Conservation (phyloP, 1,139 yeast genomes). For the Sugiyamaella neomexicana region DNA sequence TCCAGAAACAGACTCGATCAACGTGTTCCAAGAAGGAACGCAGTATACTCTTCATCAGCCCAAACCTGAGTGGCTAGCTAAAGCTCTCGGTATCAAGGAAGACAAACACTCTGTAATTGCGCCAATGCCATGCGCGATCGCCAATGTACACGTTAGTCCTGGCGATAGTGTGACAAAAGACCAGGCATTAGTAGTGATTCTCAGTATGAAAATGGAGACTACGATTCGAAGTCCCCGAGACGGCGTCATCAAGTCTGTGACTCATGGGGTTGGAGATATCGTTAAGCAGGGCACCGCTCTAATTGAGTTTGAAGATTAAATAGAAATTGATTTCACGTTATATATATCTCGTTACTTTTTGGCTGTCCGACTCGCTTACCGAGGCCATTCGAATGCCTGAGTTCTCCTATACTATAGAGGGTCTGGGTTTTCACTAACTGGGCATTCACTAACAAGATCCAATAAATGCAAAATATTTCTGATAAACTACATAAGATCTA, state of each 20-base stretch:
- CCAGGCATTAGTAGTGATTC: conserved; percentile 44
- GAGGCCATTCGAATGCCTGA: too few species aligned
- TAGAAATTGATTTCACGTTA: not conserved
- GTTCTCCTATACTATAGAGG: too few species aligned
- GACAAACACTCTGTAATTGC: conserved; percentile 37
- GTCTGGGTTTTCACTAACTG: too few species aligned
- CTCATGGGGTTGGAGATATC: conserved; percentile 37
- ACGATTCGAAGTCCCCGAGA: conserved; percentile 39
- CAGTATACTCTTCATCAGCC: conserved; percentile 36
- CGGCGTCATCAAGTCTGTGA: conserved; percentile 36
- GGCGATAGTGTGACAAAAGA: conserved; percentile 41
- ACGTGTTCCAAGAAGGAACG: conserved; percentile 38
- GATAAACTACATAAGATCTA: conserved; percentile 8
- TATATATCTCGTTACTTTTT: too few species aligned
- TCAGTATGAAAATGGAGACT: conserved; percentile 53
- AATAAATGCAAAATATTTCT: not conserved
- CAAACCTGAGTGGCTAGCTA: conserved; percentile 37
- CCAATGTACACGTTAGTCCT: conserved; percentile 33
- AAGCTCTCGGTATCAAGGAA: conserved; percentile 36
- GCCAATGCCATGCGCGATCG: conserved; percentile 42
- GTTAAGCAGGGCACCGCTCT: conserved; percentile 40
- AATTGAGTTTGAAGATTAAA: conserved; percentile 37
- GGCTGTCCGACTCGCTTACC: too few species aligned
- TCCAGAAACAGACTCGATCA: conserved; percentile 28
- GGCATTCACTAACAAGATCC: not conserved